A percentile compares a stretch with the other conserved stretches of the same genome.
Conservation (phyloP, 331 rosid genomes). For the Erythrophleum ivorense region DNA sequence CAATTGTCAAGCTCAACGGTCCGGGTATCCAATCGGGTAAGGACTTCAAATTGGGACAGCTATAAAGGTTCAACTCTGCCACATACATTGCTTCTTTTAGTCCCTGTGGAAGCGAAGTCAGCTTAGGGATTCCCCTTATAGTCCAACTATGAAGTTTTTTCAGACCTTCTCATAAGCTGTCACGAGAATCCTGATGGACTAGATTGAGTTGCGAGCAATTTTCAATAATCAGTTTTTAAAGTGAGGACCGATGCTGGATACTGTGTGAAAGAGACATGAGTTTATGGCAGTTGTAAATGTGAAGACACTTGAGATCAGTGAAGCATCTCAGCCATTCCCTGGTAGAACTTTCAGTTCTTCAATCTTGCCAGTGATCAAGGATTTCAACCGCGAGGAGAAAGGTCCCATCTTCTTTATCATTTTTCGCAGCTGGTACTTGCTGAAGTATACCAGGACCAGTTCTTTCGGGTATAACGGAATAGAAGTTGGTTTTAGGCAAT, state of each 20-base stretch:
- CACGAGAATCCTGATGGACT: neutral
- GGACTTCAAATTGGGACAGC: neutral
- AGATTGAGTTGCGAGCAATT: neutral
- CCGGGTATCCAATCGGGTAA: neutral
- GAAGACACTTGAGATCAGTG: neutral
- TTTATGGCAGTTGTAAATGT: neutral
- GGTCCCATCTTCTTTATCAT: neutral
- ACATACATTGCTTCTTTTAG: neutral
- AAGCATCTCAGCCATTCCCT: neutral
- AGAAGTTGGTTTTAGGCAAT: neutral
- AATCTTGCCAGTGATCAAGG: neutral
- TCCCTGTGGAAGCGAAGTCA: slow-evolving; percentile 13
- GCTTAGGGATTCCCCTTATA: slow-evolving; percentile 9
- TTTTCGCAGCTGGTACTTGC: neutral
- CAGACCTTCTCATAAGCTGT: neutral
- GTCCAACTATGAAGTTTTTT: neutral
- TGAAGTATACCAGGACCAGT: neutral
- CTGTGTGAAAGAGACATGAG: neutral
- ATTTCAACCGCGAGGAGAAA: neutral
- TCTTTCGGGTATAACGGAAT: slow-evolving; percentile 27
- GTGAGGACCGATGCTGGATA: neutral
- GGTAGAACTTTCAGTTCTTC: neutral
- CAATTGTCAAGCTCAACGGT: neutral
- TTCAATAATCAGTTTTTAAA: neutral
- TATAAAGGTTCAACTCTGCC: neutral